phyloP scores from a whole-genome alignment of 2,329 filamentous ascomycete species.

The Botrytis squamosa region DNA sequence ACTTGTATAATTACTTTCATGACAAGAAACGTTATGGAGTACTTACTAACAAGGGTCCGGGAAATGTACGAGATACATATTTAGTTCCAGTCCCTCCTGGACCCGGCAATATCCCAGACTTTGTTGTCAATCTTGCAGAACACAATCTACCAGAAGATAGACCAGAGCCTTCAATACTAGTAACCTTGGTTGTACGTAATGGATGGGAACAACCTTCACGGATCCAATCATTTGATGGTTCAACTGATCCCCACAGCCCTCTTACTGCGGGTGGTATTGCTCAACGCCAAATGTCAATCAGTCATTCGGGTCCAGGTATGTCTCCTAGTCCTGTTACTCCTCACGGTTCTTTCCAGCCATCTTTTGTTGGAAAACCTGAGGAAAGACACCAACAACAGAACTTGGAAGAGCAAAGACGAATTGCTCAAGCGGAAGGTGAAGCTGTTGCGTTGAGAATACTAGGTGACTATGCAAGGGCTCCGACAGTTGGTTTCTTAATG shows the following conservation, averaged over 20 bases:
- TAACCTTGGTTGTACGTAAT: slow-evolving; percentile 80
- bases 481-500: slow-evolving; percentile 68
- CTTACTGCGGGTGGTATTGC: slow-evolving; percentile 40
- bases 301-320: slow-evolving; percentile 49
- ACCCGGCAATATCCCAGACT: slow-evolving; percentile 71
- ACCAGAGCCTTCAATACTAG: slow-evolving; percentile 73
- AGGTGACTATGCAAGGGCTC: slow-evolving; percentile 58
- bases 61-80: slow-evolving; percentile 85
- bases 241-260: slow-evolving; percentile 37
- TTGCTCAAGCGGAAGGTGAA: slow-evolving; percentile 52
- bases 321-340: slow-evolving; percentile 49
- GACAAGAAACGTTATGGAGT: slow-evolving; percentile 84
- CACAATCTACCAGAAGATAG: slow-evolving; percentile 72
- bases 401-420: slow-evolving; percentile 39
- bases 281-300: slow-evolving; percentile 49
- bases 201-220: slow-evolving; percentile 40
- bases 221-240: slow-evolving; percentile 27
- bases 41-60: slow-evolving; percentile 70
- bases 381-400: slow-evolving; percentile 41
- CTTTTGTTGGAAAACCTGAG: slow-evolving; percentile 26
- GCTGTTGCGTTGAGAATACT: slow-evolving; percentile 61
- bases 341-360: slow-evolving; percentile 38
- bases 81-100: slow-evolving; percentile 81
- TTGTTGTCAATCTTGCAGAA: slow-evolving; percentile 83
- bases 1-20: slow-evolving; percentile 84